A percentile compares a stretch with the other conserved stretches of the same genome.
These are phyloP conservation scores for Liriodendron chinense DNA, from an alignment of 164 flowering plant genomes.

Conservation along the genomic window DNA sequence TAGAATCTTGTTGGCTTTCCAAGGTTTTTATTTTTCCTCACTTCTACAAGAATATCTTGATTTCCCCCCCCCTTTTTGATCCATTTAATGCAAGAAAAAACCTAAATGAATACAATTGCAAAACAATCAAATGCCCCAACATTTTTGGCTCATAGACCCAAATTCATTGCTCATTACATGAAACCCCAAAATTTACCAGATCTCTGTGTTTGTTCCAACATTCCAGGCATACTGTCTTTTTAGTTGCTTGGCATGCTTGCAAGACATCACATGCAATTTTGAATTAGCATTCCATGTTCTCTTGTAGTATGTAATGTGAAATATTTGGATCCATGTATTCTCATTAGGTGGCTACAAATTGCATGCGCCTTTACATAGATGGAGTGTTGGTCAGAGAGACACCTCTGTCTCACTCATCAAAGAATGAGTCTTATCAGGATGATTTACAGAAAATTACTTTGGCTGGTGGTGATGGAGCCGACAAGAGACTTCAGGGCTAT, in stretches of 20 bases:
- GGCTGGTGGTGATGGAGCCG: constrained; percentile 31
- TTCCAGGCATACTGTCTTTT: neutral
- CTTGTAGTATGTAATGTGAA: neutral
- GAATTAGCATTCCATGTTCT: neutral
- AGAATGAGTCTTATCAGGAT: constrained; percentile 22
- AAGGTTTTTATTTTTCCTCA: too few relatives aligned
- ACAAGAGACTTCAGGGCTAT: constrained; percentile 43
- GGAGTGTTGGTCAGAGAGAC: constrained; percentile 67
- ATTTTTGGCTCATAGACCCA: too few relatives aligned
- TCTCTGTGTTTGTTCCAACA: neutral
- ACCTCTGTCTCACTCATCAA: constrained; percentile 29
- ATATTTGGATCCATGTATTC: neutral
- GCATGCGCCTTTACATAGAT: constrained; percentile 53
- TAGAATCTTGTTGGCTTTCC: too few relatives aligned
- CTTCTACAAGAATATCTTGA: too few relatives aligned
- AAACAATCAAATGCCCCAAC: too few relatives aligned
- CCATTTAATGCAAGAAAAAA: too few relatives aligned
- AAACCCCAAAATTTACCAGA: too few relatives aligned
- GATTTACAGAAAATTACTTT: constrained; percentile 31
- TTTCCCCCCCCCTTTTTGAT: too few relatives aligned
- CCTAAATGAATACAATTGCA: too few relatives aligned
- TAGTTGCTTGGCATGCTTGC: neutral
- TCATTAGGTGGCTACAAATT: constrained; percentile 43
- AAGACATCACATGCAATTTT: neutral
- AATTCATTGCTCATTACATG: too few relatives aligned